These are phyloP conservation scores for Penicillium concentricum DNA, from an alignment of 2,329 filamentous ascomycete genomes.

Conservation along the genomic window DNA sequence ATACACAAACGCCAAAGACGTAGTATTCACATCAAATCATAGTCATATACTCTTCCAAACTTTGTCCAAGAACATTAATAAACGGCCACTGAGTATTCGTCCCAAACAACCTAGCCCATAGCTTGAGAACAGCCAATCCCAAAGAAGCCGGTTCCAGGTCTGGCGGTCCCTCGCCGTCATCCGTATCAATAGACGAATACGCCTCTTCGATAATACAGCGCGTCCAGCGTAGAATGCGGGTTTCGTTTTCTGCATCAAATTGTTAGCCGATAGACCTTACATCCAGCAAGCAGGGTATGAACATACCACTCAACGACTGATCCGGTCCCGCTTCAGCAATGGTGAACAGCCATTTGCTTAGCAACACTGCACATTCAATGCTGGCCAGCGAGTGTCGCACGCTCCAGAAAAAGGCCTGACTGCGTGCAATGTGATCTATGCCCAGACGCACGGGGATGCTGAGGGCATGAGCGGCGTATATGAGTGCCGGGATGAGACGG, in stretches of 20 bases:
- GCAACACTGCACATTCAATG: constrained; percentile 41
- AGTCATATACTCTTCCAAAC: constrained; percentile 30
- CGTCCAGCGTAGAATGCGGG: constrained; percentile 33
- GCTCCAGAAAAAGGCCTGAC: constrained; percentile 41
- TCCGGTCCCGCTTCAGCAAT: constrained; percentile 27
- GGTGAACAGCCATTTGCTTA: constrained; percentile 47
- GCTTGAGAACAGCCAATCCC: constrained; percentile 29
- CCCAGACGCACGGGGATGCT: constrained; percentile 52
- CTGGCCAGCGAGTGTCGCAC: constrained; percentile 37
- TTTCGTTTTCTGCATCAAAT: constrained; percentile 29
- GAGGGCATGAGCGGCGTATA: constrained; percentile 67
- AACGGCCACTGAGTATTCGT: constrained; percentile 37
- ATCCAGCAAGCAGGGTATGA: not conserved
- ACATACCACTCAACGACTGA: constrained; percentile 29
- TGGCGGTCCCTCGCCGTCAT: constrained; percentile 22
- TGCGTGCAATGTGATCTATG: constrained; percentile 38
- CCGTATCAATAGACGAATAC: constrained; percentile 32
- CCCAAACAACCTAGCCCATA: constrained; percentile 34
- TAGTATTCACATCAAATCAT: constrained; percentile 21
- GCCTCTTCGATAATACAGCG: constrained; percentile 35
- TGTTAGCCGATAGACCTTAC: not conserved
- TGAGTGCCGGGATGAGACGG: constrained; percentile 62
- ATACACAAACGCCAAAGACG: not conserved
- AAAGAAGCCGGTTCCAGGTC: constrained; percentile 28
- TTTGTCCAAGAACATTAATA: constrained; percentile 33